A percentile compares a stretch with the other conserved stretches of the same genome.
These are phyloP conservation scores for Phragmites australis DNA, from an alignment of 176 grass and related monocot genomes.

Conservation along the genomic window DNA sequence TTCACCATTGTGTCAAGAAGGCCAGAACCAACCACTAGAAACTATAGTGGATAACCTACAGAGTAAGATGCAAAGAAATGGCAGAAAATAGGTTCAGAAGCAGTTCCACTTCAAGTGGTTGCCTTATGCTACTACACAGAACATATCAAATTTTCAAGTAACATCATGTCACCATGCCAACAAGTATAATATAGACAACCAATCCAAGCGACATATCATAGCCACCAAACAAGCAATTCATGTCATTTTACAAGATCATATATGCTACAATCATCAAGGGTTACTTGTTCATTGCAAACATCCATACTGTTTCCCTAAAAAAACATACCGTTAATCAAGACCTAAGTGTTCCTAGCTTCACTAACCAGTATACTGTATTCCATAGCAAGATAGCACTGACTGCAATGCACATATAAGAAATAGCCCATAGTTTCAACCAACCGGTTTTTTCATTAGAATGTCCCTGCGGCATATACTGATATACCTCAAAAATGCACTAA, in stretches of 20 bases:
- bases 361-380: not conserved
- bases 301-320: too few species aligned
- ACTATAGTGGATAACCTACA: slow-evolving; percentile 17
- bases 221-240: not conserved
- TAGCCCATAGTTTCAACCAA: not conserved
- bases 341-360: not conserved
- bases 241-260: not conserved
- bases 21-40: slow-evolving; percentile 23
- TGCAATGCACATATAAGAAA: not conserved
- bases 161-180: not conserved
- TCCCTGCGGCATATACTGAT: not conserved
- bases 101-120: not conserved
- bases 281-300: not conserved
- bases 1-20: slow-evolving; percentile 78
- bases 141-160: not conserved
- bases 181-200: not conserved
- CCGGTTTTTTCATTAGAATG: too few species aligned
- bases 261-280: not conserved
- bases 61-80: slow-evolving; percentile 12
- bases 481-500: not conserved
- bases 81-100: slow-evolving; percentile 1
- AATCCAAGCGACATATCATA: not conserved
- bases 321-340: not conserved
- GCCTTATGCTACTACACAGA: not conserved
- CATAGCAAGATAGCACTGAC: not conserved